These are phyloP conservation scores for Panaeolus papilionaceus DNA, from an alignment of 768 basidiomycete genomes.

Conservation along the genomic window DNA sequence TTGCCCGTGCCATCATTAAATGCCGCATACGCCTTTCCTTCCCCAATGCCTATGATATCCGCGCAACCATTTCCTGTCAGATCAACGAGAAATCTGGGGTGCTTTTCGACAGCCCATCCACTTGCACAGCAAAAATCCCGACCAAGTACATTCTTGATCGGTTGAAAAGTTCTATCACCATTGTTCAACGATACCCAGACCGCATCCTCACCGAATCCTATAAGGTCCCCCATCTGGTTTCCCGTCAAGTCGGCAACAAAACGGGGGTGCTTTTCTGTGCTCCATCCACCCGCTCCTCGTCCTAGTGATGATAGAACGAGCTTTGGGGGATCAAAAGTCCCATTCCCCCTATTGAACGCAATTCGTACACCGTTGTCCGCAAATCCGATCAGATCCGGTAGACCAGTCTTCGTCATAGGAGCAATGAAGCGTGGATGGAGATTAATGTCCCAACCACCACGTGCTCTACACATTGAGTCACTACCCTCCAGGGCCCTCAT, in stretches of 20 bases:
- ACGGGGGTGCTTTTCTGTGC: constrained; percentile 15
- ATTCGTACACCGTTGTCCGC: constrained; percentile 6
- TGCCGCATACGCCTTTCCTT: not conserved
- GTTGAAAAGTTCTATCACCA: constrained; percentile 18
- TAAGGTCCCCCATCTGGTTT: constrained; percentile 11
- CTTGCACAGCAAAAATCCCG: not conserved
- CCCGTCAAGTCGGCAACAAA: constrained; percentile 14
- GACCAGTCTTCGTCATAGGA: constrained; percentile 12
- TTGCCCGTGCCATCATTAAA: constrained; percentile 9
- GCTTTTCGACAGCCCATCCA: constrained; percentile 19
- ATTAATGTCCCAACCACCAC: not conserved
- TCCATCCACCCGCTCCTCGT: not conserved
- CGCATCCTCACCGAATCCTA: constrained; percentile 18
- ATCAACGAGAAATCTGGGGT: constrained; percentile 18
- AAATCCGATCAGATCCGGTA: constrained; percentile 16
- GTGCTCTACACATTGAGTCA: not conserved
- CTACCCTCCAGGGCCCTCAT: not conserved
- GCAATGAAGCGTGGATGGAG: constrained; percentile 17
- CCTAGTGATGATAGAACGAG: constrained; percentile 1
- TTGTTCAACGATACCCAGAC: constrained; percentile 18
- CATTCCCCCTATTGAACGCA: constrained; percentile 18
- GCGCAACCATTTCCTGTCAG: constrained; percentile 19
- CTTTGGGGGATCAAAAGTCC: constrained; percentile 7
- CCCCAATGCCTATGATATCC: constrained; percentile 19
- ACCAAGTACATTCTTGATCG: not conserved